Evolutionary conservation across 2,329 filamentous ascomycete species (phyloP).

Genomic region (Colletotrichum graminicola): DNA sequence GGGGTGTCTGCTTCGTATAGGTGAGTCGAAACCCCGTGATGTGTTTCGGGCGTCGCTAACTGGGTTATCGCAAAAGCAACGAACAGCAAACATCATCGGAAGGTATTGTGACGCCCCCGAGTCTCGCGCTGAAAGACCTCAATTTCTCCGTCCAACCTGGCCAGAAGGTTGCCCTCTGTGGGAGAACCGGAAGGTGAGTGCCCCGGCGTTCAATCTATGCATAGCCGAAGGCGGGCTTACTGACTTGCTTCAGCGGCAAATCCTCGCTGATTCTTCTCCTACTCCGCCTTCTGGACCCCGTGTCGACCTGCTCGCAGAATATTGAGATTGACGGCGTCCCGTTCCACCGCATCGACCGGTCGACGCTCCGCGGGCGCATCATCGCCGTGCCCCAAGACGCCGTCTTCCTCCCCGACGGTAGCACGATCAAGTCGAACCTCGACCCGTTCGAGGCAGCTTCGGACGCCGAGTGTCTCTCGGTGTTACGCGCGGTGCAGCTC

Average conservation of each 20-base stretch:
- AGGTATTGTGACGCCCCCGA: constrained; percentile 6
- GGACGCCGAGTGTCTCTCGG: constrained; percentile 45
- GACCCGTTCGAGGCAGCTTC: constrained; percentile 50
- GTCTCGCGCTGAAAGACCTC: constrained; percentile 37
- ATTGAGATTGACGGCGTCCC: constrained; percentile 56
- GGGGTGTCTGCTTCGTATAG: constrained; percentile 42
- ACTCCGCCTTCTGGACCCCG: constrained; percentile 51
- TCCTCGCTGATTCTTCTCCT: constrained; percentile 51
- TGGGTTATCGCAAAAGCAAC: not conserved
- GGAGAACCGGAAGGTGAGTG: constrained; percentile 45
- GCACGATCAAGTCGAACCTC: constrained; percentile 53
- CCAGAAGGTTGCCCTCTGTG: constrained; percentile 46
- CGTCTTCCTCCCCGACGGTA: constrained; percentile 57
- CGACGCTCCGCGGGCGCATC: constrained; percentile 55
- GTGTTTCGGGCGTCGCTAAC: not conserved
- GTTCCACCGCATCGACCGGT: constrained; percentile 52
- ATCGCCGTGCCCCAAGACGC: constrained; percentile 62
- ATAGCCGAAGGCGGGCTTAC: fast-evolving
- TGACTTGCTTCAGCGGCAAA: constrained; percentile 48
- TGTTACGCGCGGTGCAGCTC: constrained; percentile 49
- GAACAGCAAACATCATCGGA: constrained; percentile 14
- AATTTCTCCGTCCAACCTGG: constrained; percentile 37
- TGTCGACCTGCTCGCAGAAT: constrained; percentile 36
- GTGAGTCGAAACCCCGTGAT: not conserved
- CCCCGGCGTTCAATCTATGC: fast-evolving